phyloP scores from a whole-genome alignment of 2,329 filamentous ascomycete species.

The Nemania diffusa region DNA sequence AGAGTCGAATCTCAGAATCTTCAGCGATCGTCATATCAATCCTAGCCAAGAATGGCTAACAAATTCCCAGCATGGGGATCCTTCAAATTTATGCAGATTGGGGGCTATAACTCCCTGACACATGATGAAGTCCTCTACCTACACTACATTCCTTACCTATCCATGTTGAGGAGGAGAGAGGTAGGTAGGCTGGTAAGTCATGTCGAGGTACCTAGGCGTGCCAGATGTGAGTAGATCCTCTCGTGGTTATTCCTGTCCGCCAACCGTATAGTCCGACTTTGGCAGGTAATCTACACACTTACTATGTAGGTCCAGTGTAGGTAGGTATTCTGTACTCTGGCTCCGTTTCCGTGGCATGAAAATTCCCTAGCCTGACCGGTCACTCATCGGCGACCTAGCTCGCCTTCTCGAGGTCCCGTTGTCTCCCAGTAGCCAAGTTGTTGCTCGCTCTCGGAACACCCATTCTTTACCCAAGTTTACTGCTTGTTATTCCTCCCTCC shows the following conservation, averaged over 20 bases:
- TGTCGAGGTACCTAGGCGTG: background rate
- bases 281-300: background rate
- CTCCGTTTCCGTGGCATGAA: background rate
- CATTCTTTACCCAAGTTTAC: background rate
- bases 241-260: slow-evolving; percentile 3
- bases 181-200: background rate
- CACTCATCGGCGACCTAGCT: background rate
- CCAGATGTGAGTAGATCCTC: background rate
- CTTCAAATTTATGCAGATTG: slow-evolving; percentile 24
- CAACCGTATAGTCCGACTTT: background rate
- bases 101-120: slow-evolving; percentile 3
- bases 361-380: background rate
- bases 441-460: background rate
- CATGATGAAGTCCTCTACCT: background rate
- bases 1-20: background rate
- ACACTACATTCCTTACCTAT: too few species aligned
- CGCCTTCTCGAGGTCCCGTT: background rate
- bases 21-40: slow-evolving; percentile 20
- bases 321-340: background rate
- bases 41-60: slow-evolving; percentile 8
- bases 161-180: too few species aligned
- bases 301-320: background rate
- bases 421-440: background rate
- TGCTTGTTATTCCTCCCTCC: slow-evolving; percentile 20
- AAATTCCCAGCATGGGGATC: slow-evolving; percentile 27